Conservation (phyloP, 2,329 filamentous ascomycete species). For the Talaromyces pinophilus region DNA sequence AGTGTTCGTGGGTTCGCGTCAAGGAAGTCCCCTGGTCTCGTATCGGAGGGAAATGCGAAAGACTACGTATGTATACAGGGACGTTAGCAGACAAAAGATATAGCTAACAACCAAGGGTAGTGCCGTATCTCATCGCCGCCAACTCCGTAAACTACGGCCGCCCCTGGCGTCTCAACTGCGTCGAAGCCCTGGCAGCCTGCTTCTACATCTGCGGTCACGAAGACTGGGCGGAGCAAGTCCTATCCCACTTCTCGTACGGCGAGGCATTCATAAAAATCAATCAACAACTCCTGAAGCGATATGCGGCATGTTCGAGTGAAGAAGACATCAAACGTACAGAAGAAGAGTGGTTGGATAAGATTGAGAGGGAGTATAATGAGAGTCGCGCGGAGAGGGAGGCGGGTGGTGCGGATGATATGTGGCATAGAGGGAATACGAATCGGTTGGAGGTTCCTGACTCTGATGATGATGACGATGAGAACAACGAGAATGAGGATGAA, state of each 20-base stretch:
- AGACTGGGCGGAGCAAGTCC: conserved; percentile 84
- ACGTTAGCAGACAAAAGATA: background rate
- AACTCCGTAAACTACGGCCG: conserved; percentile 97
- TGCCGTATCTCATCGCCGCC: conserved; percentile 90
- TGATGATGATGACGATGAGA: conserved; percentile 51
- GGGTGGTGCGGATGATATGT: conserved; percentile 66
- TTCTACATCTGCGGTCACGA: conserved; percentile 89
- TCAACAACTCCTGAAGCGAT: conserved; percentile 73
- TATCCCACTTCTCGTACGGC: conserved; percentile 86
- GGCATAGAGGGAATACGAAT: conserved; percentile 90
- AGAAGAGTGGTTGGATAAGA: conserved; percentile 81
- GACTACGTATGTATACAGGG: conserved; percentile 55
- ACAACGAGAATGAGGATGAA: conserved; percentile 47
- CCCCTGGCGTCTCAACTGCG: conserved; percentile 93
- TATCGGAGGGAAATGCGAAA: conserved; percentile 91
- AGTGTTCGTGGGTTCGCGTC: conserved; percentile 94
- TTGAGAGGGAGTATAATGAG: conserved; percentile 86
- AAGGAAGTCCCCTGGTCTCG: conserved; percentile 86
- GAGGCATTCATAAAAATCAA: conserved; percentile 90
- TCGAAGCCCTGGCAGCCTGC: conserved; percentile 87
- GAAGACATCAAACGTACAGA: conserved; percentile 81
- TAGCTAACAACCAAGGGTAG: background rate
- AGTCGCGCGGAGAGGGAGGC: conserved; percentile 67
- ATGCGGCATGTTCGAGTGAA: conserved; percentile 80
- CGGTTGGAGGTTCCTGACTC: conserved; percentile 57